Base-by-base conservation (phyloP, 371 early-diverging fungal species). In the Syncephalastrum racemosum region DNA sequence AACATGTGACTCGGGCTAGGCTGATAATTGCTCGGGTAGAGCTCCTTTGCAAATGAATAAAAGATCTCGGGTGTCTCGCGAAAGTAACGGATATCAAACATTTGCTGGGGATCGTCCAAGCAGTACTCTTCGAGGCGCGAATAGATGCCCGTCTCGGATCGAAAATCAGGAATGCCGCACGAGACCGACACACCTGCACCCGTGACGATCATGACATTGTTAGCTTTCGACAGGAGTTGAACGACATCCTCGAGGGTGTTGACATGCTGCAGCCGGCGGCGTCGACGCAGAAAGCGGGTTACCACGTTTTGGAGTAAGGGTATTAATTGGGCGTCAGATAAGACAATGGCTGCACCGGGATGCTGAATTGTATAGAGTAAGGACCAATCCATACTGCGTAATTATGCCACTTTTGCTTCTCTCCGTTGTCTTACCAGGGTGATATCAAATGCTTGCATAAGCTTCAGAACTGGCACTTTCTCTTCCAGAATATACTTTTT, bases 161-260 rank as follows among this genome's bases (percentile, higher is more conserved):
- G 83, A 59, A 99, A 99, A 64, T 99, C 99, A 0, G 99, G 98
- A 36, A 99, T 99, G 20, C 99, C 99, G 55, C 95, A 92, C 0
- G 95, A 90, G 0, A 97, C 97, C 20, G 96, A 95, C 4, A 88
- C 90, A 18, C 96, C 96, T 0, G 96, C 96, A 3, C 97, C 97
- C 0, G 96, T 95, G 50, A 97, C 78, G 18, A 97, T 92, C 84
- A 97, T 82, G 42, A 96, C 92, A 31, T 88, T 88, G 44, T 82
- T 80, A 13, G 90, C 79, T 19, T 75, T 70, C 42, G 70, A 57
- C 4, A 96, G 52, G 6, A 95, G 67, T 4, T 80, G 66, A 1
- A 90, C 81, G 4, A 88, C 93, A 50, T 95, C 86, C 0, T 90
- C 83, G 4, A 93, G 42, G 0, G 91, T 85, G 56, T 86, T 89